Evolutionary conservation across 345 rosid genomes (phyloP).

Genomic region (Populus deltoides): DNA sequence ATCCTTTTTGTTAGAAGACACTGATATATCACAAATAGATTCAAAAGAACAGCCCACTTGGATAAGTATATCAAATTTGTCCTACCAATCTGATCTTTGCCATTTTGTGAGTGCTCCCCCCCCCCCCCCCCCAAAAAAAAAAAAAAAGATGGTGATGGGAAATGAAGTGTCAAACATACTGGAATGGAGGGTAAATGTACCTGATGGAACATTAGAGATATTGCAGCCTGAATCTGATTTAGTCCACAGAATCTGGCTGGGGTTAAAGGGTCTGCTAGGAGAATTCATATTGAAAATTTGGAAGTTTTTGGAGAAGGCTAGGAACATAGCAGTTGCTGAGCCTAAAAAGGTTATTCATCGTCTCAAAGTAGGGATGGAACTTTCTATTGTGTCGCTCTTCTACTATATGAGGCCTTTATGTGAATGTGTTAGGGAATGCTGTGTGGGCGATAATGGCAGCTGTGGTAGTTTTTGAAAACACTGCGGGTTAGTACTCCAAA

Average conservation of each 20-base stretch:
- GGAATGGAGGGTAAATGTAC: slow-evolving; percentile 47
- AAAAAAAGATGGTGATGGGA: slow-evolving; percentile 24
- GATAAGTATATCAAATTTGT: neutral
- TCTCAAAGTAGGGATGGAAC: slow-evolving; percentile 44
- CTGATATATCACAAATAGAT: neutral
- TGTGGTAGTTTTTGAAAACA: slow-evolving; percentile 68
- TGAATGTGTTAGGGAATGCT: slow-evolving; percentile 43
- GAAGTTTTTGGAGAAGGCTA: slow-evolving; percentile 32
- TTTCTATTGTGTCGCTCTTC: slow-evolving; percentile 33
- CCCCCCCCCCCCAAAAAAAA: too few relatives aligned
- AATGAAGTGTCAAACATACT: slow-evolving; percentile 35
- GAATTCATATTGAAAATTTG: slow-evolving; percentile 18
- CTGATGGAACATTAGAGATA: slow-evolving; percentile 35
- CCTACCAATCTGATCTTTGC: neutral
- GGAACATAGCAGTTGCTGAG: slow-evolving; percentile 32
- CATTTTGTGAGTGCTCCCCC: neutral
- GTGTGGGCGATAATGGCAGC: slow-evolving; percentile 56
- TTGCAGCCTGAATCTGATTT: slow-evolving; percentile 29
- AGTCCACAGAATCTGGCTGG: slow-evolving; percentile 21
- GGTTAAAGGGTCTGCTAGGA: slow-evolving; percentile 14
- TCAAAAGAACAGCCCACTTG: neutral
- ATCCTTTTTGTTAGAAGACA: neutral
- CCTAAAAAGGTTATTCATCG: slow-evolving; percentile 45
- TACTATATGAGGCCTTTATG: slow-evolving; percentile 43
- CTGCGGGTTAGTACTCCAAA: slow-evolving; percentile 43